Conservation (phyloP, 2,329 filamentous ascomycete species). For the Fusarium mangiferae region DNA sequence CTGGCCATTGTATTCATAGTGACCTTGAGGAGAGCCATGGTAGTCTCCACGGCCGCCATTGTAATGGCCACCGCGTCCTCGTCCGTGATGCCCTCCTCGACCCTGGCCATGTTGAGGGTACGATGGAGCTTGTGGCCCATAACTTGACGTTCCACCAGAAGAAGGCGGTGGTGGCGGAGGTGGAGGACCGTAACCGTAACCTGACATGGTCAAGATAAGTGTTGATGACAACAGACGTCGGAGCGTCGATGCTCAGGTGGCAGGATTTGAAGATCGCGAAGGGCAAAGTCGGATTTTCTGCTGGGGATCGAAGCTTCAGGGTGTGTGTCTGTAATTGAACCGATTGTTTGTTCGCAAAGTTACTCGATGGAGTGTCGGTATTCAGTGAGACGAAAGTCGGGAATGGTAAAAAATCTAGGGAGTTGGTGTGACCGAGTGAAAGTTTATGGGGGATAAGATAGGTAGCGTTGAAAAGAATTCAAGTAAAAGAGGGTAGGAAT, state of each 20-base stretch:
- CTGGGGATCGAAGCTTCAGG: neutral
- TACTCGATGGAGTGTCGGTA: neutral
- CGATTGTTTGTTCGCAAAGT: neutral
- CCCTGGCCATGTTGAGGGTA: constrained; percentile 52
- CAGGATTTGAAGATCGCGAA: neutral
- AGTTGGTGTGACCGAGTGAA: neutral
- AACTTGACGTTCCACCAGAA: constrained; percentile 49
- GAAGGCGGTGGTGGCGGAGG: constrained; percentile 58
- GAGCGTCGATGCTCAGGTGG: neutral
- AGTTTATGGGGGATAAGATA: neutral
- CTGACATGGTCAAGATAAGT: constrained; percentile 52
- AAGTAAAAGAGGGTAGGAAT: constrained; percentile 1
- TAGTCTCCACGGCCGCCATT: constrained; percentile 54
- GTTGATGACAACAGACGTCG: neutral
- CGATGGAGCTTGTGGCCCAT: constrained; percentile 52
- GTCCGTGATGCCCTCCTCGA: constrained; percentile 51
- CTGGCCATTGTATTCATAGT: constrained; percentile 58
- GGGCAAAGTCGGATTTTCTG: neutral
- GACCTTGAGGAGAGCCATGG: constrained; percentile 49
- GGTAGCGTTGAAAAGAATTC: neutral
- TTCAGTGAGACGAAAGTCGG: neutral
- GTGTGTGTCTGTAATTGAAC: neutral
- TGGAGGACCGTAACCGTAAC: constrained; percentile 65
- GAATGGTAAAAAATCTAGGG: neutral
- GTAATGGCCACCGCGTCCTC: constrained; percentile 55